Base-by-base conservation (phyloP, 148 eudicot genomes). In the Fagopyrum esculentum region DNA sequence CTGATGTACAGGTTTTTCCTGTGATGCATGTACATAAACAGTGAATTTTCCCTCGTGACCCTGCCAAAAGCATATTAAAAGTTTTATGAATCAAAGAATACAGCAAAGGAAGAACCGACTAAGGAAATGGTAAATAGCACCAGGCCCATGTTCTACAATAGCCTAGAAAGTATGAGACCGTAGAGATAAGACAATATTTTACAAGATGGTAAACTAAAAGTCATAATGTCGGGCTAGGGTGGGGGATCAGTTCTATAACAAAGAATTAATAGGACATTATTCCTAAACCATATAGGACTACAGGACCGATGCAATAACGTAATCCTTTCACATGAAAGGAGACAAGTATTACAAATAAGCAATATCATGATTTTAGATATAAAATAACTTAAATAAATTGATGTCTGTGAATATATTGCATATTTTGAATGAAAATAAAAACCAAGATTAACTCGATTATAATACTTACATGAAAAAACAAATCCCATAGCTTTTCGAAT, bases 21-120 rank as follows among this genome's bases (percentile, higher is more conserved):
- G 85, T 72, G 97, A 92, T 81, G 91, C 93, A 79, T 92, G 97
- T 73, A 92, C 90, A 76, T 90, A 90, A 70, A 92, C 84, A 71
- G 93, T 84, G 79, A 90, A 92, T 81, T 82, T 90, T 73, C 90
- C 97, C 73, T 92, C 97, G 70, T 92, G 89, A 26, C 97, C 97
- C 97, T 92, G 93, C 50, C 83, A 85, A 74, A 81, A 64, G 59
- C 82, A 73, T 79, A 15, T 11, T 11, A 45, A 60, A n/a, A 15
- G 45, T 8, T 69, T 78, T 68, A 69, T 4, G 15, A 12, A 45
- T 66, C 9, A 66, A 64, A 12, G 19, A 66, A 7, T 35, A 40
- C 47, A 40, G 46, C 46, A 66, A 66, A 15, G 9, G n/a, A 35
- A 30, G 29, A 64, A 45, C 70, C 6, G 2, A 35, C 29, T 64